phyloP scores from a whole-genome alignment of 768 basidiomycete genomes.

The Tylopilus balloui region DNA sequence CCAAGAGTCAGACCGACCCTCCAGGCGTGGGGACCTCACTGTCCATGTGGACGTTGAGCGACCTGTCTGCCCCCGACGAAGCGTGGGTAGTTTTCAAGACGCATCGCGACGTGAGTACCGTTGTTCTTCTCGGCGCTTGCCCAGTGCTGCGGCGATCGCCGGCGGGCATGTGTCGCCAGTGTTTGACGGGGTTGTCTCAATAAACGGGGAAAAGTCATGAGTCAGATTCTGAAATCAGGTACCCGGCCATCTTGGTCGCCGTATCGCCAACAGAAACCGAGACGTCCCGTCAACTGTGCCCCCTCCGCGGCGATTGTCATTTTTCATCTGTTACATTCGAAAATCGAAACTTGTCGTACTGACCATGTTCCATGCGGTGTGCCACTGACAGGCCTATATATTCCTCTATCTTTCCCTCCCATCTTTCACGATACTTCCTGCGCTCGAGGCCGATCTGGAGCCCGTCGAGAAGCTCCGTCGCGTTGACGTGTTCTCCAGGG shows the following conservation, averaged over 20 bases:
- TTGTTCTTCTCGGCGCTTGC: background rate
- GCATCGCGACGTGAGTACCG: slow-evolving; percentile 53
- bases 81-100: slow-evolving; percentile 56
- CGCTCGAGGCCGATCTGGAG: slow-evolving; percentile 60
- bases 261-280: slow-evolving; percentile 5
- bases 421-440: slow-evolving; percentile 46
- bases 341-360: slow-evolving; percentile 17
- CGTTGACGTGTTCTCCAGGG: slow-evolving; percentile 34
- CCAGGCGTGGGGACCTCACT: slow-evolving; percentile 26
- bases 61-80: slow-evolving; percentile 33
- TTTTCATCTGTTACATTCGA: background rate
- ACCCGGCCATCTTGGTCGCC: slow-evolving; percentile 9
- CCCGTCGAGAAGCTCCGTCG: slow-evolving; percentile 54
- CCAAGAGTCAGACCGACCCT: slow-evolving; percentile 13
- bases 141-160: slow-evolving; percentile 5
- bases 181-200: too few species aligned
- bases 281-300: background rate
- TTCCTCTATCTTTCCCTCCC: slow-evolving; percentile 50
- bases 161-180: background rate
- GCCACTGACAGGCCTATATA: slow-evolving; percentile 44
- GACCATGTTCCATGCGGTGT: slow-evolving; percentile 1
- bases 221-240: slow-evolving; percentile 20
- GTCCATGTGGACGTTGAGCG: slow-evolving; percentile 47
- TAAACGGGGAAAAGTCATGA: slow-evolving; percentile 13
- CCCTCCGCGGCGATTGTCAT: slow-evolving; percentile 19